Conservation (phyloP, 495 filamentous ascomycete genomes). For the Parathielavia appendiculata region DNA sequence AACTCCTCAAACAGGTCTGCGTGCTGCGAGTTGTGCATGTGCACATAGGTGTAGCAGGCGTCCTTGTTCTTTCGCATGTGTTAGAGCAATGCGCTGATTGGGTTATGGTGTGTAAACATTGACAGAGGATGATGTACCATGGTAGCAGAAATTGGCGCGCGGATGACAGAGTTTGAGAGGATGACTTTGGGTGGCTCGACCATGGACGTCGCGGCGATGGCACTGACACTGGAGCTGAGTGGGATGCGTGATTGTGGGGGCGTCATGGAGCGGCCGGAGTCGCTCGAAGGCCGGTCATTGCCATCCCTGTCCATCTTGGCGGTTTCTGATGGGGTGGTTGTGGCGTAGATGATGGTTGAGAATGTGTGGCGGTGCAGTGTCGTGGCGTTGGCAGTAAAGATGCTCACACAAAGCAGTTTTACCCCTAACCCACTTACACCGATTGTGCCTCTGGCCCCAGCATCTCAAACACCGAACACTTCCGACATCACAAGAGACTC, state of each 20-base stretch:
- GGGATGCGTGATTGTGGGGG: conserved; percentile 13
- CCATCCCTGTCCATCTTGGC: conserved; percentile 4
- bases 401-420: no score
- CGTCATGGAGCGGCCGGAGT: conserved; percentile 2
- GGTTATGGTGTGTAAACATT: neutral
- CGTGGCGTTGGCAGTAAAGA: conserved; percentile 1
- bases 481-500: no score
- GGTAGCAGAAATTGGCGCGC: conserved; percentile 7
- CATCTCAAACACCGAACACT: no score
- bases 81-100: neutral
- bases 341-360: neutral
- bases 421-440: neutral
- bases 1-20: conserved; percentile 94
- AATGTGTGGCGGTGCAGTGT: neutral
- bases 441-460: neutral
- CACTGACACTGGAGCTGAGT: neutral
- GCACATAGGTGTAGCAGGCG: conserved; percentile 77
- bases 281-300: neutral
- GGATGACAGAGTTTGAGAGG: neutral
- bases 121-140: conserved; percentile 6
- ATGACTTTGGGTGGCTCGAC: neutral
- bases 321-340: neutral
- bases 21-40: conserved; percentile 72
- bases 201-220: neutral
- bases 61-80: conserved; percentile 70